Base-by-base conservation (phyloP, 352 stramenopile genomes). In the Pythium aristosporum region DNA sequence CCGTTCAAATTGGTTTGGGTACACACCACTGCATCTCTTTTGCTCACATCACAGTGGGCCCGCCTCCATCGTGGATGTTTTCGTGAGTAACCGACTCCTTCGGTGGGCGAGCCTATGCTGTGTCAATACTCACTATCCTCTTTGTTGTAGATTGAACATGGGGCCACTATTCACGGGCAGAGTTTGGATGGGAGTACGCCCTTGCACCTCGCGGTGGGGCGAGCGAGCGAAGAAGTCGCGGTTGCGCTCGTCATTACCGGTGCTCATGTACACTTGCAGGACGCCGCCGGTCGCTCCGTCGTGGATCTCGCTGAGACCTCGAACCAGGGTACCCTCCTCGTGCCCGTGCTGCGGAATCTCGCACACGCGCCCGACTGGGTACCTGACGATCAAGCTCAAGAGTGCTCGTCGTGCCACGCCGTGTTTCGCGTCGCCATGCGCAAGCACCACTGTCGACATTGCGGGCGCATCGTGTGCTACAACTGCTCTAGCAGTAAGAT, bases 401-500 rank as follows among this genome's bases (percentile, higher is more conserved):
- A 93, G 52, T 95, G 87, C 47, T 82, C 83, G 20, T 89, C 82
- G 2, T 95, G 87, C 51, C 83, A 88, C 47, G 68, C 80, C 10
- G 69, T 73, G 0, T 95, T 95, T 67, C 81, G 83, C 21, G 70
- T 95, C 36, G 84, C 87, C 34, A 92, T 93, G 81, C 85, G 87
- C 34, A 91, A 89, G 59, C 83, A 95, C 64, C 82, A 92, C 64
- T 95, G 87, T 46, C 81, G 80, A 16, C 87, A 95, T 55, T 95
- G 87, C 50, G 87, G 87, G 7, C 87, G 87, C 61, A 85, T 85
- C 48, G 68, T 95, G 39, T 95, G 87, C 71, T 91, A 92, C 77
- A 93, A 90, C 55, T 95, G 87, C 70, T 92, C 82, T 8, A 89
- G 79, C 66, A 86, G 91, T 72, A 91, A 88, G 66, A 91, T 92